Evolutionary conservation across 768 basidiomycete genomes (phyloP), one percentile per base, ranked within the genome.

Genomic region (Kwoniella shandongensis): DNA sequence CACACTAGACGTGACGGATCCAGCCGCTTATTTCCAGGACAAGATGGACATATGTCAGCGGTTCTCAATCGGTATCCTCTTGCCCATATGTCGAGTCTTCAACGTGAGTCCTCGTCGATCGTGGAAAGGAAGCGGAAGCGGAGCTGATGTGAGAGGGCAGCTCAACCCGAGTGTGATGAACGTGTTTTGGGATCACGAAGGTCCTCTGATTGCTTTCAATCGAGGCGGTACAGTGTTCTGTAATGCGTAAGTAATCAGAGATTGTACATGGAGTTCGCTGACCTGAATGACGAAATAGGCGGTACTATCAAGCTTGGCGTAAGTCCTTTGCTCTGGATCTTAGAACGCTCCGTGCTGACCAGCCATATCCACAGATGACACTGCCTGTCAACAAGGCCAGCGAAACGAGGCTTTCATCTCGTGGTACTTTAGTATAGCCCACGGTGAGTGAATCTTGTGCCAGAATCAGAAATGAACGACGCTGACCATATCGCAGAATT

Each of bases 131-230:
- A 25, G 46, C 36, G 6, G 32, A 49, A 8, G 15, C 36, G n/a
- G 10, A 40, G 13, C 4, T 18, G 20, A 15, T 20, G 23, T 13
- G 29, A 12, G 23, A 15, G 22, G 53, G 26, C 51, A 71, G 62
- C 82, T 97, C 32, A 85, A 90, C 1, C 76, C 84, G 25, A 77
- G 82, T 0, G 87, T 86, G 44, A 66, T 96, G 56, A 89, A 94
- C 66, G 82, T 99, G 4, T 98, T 98, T 74, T 87, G 85, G 76
- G 93, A 98, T 70, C 72, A 81, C 20, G 78, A 79, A 4, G 93
- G 94, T 1, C 86, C 85, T 1, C 78, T 88, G 12, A 94, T 98
- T 52, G 96, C 92, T 1, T 98, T 99, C 80, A 99, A 97, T 74
- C 81, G 91, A 25, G 84, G 84, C 45, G 91, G 88, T 2, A 88